These are phyloP conservation scores for Coleophoma cylindrospora DNA, from an alignment of 2,329 filamentous ascomycete species.

Conservation along the genomic window DNA sequence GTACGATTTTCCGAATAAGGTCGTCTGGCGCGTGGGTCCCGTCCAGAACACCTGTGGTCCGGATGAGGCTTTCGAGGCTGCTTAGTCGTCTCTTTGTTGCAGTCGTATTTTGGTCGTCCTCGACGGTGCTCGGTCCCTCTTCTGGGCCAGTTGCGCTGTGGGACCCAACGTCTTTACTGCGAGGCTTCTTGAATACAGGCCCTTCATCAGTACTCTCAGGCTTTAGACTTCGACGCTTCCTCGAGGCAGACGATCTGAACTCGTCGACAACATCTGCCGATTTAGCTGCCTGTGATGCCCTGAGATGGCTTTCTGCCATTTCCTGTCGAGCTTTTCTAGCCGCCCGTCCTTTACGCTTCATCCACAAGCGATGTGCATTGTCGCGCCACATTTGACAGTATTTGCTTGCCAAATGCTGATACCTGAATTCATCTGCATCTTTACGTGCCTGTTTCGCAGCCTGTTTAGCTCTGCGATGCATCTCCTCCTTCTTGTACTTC, in stretches of 20 bases:
- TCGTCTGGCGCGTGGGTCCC: constrained; percentile 17
- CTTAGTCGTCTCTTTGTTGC: constrained; percentile 10
- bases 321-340: constrained; percentile 20
- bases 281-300: constrained; percentile 16
- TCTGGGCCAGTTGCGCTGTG: not conserved
- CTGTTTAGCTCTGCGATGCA: constrained; percentile 9
- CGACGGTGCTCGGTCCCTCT: not conserved
- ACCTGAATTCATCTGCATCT: constrained; percentile 20
- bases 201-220: not conserved
- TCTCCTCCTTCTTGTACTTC: constrained; percentile 14
- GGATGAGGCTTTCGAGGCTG: constrained; percentile 22
- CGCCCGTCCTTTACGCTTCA: constrained; percentile 22
- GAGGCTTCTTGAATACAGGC: not conserved
- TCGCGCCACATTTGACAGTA: constrained; percentile 23
- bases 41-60: constrained; percentile 16
- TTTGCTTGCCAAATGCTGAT: constrained; percentile 20
- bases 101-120: constrained; percentile 4
- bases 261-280: constrained; percentile 24
- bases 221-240: constrained; percentile 6
- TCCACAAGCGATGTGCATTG: constrained; percentile 14
- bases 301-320: constrained; percentile 20
- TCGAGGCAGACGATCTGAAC: constrained; percentile 19
- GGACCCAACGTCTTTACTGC: not conserved
- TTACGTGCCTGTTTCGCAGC: constrained; percentile 14
- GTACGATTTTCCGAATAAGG: constrained; percentile 13